Evolutionary conservation across 805 yeast species (phyloP).

Genomic region (Groenewaldozyma salmanticensis): DNA sequence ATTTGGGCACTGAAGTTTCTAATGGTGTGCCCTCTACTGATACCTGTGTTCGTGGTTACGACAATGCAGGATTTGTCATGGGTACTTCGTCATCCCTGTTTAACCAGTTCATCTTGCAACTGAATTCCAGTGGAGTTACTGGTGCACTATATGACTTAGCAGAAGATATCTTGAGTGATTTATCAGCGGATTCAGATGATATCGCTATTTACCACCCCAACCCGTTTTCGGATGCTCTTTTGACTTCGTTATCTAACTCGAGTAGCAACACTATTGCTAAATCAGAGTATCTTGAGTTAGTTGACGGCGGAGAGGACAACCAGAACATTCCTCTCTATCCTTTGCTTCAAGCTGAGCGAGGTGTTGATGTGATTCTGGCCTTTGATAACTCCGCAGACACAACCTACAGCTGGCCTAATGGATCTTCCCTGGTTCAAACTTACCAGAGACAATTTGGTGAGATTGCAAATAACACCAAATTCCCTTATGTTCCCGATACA

Average conservation of each 20-base stretch:
- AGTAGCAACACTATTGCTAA: constrained; percentile 27
- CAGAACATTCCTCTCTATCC: constrained; percentile 61
- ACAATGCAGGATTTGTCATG: constrained; percentile 70
- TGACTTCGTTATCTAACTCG: constrained; percentile 13
- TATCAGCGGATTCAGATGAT: constrained; percentile 45
- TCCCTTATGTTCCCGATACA: constrained; percentile 73
- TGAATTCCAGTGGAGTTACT: constrained; percentile 44
- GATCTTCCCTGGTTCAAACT: constrained; percentile 46
- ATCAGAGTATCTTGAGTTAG: constrained; percentile 39
- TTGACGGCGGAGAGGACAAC: constrained; percentile 64
- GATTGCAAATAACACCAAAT: constrained; percentile 50
- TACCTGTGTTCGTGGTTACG: constrained; percentile 59
- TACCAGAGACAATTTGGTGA: constrained; percentile 47
- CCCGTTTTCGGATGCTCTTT: constrained; percentile 47
- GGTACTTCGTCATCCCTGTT: constrained; percentile 80
- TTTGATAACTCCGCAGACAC: constrained; percentile 65
- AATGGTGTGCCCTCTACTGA: constrained; percentile 45
- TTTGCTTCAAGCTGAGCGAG: constrained; percentile 47
- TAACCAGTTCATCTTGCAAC: constrained; percentile 51
- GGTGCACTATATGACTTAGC: constrained; percentile 40
- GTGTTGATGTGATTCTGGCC: constrained; percentile 56
- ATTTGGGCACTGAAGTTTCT: constrained; percentile 55
- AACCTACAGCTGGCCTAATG: constrained; percentile 50
- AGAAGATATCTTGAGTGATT: constrained; percentile 35
- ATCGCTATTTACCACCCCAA: constrained; percentile 65